These are phyloP conservation scores for Wickerhamiella lipophila DNA, from an alignment of 805 yeast species.

Conservation along the genomic window DNA sequence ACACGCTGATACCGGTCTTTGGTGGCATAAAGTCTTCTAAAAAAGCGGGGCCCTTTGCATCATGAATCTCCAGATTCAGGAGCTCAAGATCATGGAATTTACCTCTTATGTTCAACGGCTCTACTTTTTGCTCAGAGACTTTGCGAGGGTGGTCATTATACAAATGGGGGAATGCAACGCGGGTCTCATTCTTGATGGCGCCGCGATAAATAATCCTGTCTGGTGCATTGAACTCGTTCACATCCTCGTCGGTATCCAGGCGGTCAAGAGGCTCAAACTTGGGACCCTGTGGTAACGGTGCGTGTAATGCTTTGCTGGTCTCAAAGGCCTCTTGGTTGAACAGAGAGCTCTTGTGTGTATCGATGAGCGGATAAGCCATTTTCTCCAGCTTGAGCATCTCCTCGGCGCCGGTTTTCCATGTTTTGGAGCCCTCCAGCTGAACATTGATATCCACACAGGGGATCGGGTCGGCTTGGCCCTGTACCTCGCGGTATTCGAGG, in stretches of 20 bases:
- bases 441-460: background rate
- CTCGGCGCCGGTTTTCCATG: conserved; percentile 4
- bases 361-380: conserved; percentile 56
- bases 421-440: background rate
- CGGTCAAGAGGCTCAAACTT: conserved; percentile 77
- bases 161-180: conserved; percentile 73
- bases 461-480: conserved; percentile 1
- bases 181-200: conserved; percentile 69
- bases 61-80: background rate
- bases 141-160: conserved; percentile 66
- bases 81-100: background rate
- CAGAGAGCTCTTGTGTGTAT: conserved; percentile 42
- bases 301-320: conserved; percentile 82
- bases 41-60: background rate
- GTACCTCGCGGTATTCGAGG: conserved; percentile 57
- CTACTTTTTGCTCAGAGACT: conserved; percentile 35
- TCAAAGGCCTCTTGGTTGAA: conserved; percentile 39
- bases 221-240: conserved; percentile 78
- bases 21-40: background rate
- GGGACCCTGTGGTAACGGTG: conserved; percentile 91
- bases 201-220: conserved; percentile 74
- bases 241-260: conserved; percentile 54
- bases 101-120: background rate
- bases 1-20: conserved; percentile 12
- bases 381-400: conserved; percentile 51